Base-by-base conservation (phyloP, 2,329 filamentous ascomycete genomes). In the Alternaria alternata region DNA sequence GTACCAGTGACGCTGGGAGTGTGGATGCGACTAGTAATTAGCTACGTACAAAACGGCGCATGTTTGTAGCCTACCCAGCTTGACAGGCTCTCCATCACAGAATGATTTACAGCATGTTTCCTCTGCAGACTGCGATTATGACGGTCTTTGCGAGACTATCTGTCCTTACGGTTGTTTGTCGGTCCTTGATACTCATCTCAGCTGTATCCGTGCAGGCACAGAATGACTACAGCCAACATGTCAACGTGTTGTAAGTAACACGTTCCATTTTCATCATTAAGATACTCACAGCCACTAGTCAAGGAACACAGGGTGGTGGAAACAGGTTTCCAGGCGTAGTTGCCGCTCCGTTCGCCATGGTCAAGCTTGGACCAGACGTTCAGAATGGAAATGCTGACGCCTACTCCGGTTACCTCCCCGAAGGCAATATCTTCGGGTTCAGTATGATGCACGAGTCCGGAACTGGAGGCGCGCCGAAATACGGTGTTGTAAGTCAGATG, bases 291-390 rank as follows among this genome's bases (percentile, higher is more conserved):
- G 12, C 7, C 3, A 16, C 8, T 34, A 68, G 64, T 42, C 56
- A 63, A 51, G 63, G 63, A 22, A 75, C 75, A 28, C 67, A 61
- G 24, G 61, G 64, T 36, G 75, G 75, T n/a, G 76, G 76, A 7
- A 78, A 79, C 51, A 69, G 73, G 56, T 79, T 78, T 48, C 77
- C 77, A 2, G 75, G 75, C 3, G 76, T 76, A 16, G 71, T 76
- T 8, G 74, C 75, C 22, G 74, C 69, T n/a, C 77, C 77, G 11
- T 79, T 78, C 57, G 75, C 74, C 1, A 73, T 77, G 63, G 69
- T 73, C 16, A 79, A 79, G 57, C 63, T 78, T 11, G 76, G 76
- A n/a, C 72, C 73, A 5, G 77, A 79, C 54, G 69, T 77, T 8
- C 60, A 69, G 22, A 68, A 61, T 5, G 74, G 72, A 7, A 72